phyloP scores from a whole-genome alignment of 2,329 filamentous ascomycete genomes.

The Apiospora sp. region DNA sequence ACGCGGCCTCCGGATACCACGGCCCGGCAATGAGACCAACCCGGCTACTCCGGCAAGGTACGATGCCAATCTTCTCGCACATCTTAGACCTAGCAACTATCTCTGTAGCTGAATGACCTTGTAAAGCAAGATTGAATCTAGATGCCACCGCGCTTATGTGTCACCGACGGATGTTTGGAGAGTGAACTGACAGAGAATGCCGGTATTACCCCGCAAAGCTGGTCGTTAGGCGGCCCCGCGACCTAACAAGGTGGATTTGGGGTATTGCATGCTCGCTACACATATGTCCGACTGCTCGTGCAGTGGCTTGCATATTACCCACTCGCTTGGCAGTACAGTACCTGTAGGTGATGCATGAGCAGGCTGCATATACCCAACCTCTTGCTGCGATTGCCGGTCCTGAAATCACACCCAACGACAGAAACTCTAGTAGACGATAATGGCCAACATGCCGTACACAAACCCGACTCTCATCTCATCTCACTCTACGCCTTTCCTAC shows the following conservation, averaged over 20 bases:
- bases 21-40: background rate
- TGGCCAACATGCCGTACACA: background rate
- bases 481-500: background rate
- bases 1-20: constrained; percentile 12
- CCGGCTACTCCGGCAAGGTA: background rate
- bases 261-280: no score
- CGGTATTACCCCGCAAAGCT: background rate
- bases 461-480: background rate
- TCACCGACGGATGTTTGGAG: background rate
- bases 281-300: no score
- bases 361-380: background rate
- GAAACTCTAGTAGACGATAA: background rate
- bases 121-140: no score
- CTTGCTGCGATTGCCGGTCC: background rate
- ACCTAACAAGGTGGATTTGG: no score
- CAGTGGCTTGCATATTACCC: no score
- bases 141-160: no score
- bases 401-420: background rate
- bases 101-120: no score
- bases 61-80: background rate
- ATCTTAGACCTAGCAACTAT: no score
- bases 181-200: background rate
- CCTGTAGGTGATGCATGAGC: no score
- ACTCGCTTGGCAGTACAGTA: no score
- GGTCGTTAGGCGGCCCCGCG: background rate